These are phyloP conservation scores for Aspergillus clavatus DNA, from an alignment of 2,329 filamentous ascomycete genomes.

Conservation along the genomic window DNA sequence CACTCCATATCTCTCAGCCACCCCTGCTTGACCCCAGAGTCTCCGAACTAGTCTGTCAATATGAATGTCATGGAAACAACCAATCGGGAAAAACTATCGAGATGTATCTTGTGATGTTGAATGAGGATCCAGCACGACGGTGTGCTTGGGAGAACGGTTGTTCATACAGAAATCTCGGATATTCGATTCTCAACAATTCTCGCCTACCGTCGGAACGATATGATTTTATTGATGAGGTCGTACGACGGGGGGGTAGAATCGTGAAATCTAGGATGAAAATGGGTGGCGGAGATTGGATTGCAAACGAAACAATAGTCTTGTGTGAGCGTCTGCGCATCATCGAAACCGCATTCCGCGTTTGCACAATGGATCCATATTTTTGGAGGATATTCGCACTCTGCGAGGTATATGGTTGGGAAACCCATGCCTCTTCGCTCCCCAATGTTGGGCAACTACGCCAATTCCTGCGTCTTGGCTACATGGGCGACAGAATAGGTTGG, in stretches of 20 bases:
- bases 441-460: slow-evolving; percentile 17
- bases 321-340: slow-evolving; percentile 20
- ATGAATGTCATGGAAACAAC: slow-evolving; percentile 21
- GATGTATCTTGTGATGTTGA: slow-evolving; percentile 62
- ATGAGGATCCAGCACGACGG: slow-evolving; percentile 52
- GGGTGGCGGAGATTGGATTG: slow-evolving; percentile 15
- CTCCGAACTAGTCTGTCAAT: slow-evolving; percentile 49
- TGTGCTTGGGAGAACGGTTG: slow-evolving; percentile 56
- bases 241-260: slow-evolving; percentile 35
- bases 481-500: slow-evolving; percentile 48
- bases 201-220: slow-evolving; percentile 20
- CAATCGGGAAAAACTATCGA: slow-evolving; percentile 25
- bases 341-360: slow-evolving; percentile 8
- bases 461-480: slow-evolving; percentile 28
- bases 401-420: slow-evolving; percentile 23
- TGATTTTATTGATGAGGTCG: slow-evolving; percentile 28
- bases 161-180: slow-evolving; percentile 50
- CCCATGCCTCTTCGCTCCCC: slow-evolving; percentile 11
- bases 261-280: slow-evolving; percentile 25
- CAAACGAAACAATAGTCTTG: slow-evolving; percentile 16
- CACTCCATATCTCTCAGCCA: slow-evolving; percentile 9
- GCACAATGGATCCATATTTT: slow-evolving; percentile 13
- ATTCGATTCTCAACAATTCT: slow-evolving; percentile 47
- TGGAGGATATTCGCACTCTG: slow-evolving; percentile 35
- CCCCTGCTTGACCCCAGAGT: slow-evolving; percentile 45